Base-by-base conservation (phyloP, 176 grass and related monocot species). In the Elymus sibiricus region DNA sequence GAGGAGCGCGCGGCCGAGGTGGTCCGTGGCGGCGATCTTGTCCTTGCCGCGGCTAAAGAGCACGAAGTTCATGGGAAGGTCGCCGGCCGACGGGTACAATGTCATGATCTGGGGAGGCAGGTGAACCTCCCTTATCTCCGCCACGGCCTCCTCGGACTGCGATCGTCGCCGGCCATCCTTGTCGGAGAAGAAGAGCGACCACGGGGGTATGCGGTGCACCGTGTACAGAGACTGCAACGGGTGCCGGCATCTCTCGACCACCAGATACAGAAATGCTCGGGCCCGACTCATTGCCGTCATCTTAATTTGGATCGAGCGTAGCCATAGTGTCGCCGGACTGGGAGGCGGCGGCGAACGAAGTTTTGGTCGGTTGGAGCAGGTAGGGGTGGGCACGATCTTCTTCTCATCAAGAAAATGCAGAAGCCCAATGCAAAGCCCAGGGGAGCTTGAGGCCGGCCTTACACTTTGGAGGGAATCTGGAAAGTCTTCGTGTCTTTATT, bases 1-100 rank as follows among this genome's bases (percentile, higher is more conserved):
- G 70, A 74, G 70, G 40, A 74, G 25, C 2, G 70, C 70, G 70
- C 70, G 40, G 70, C 70, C 70, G 1, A 74, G 70, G 40, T 74
- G 43, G 70, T 74, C 70, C 13, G 70, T 74, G 12, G 40, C 70
- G 24, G 43, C 43, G 70, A 74, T 74, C 70, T 74, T 74, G 40
- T 74, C 70, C 70, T 27, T 74, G 70, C 70, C 70, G 40, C 70
- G 70, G 70, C 70, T 40, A 24, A 74, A 74, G 70, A 74, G 70
- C 40, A 74, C 70, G 24, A 74, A 74, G 70, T 46, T 74, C 70
- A 74, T 28, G 12, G 70, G 70, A 7, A 74, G 70, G 7, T 74
- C 70, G 40, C 40, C 70, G 70, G 70, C 39, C 26, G 70, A 74
- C 7, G 70, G 70, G 70, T 74, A 74, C 70, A 74, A 0, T 40